Base-by-base conservation (phyloP, 352 stramenopile species). In the Phytophthora kernoviae region DNA sequence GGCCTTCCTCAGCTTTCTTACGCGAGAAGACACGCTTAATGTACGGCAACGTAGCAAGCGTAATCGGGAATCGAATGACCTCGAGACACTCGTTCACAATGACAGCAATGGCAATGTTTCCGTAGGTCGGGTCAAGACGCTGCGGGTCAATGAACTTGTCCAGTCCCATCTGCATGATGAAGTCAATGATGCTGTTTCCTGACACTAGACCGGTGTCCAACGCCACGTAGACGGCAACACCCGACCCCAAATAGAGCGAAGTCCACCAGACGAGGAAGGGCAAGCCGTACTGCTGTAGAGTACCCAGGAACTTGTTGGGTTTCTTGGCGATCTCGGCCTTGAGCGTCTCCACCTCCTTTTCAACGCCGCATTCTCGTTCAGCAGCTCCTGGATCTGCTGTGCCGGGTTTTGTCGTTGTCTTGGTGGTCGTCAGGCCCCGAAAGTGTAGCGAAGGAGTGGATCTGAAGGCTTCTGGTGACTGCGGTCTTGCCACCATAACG, bases 51-150 rank as follows among this genome's bases (percentile, higher is more conserved):
- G 89, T 97, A 11, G 88, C 88, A 26, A 97, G 57, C 34, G 81
- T 84, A 41, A 97, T 76, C n/a, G 89, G 84, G 64, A 96, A 93
- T 15, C 89, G 89, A 20, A 97, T 58, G 26, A 90, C 68, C 65
- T 97, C 89, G 47, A 96, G 47, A 45, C 62, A 79, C 62, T 97
- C 89, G 75, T 97, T 97, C 46, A 94, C 68, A 17, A 96, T 76
- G 33, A 94, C 71, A 27, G 89, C 85, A 44, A 96, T 77, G 55
- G 87, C 87, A 30, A 95, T 82, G 71, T 96, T 96, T 36, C 88
- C 86, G 59, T 96, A 88, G 43, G 77, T 92, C 32, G 89, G 89
- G 75, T 96, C 84, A 12, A 97, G 63, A 22, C 68, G 70, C 49
- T 74, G 62, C 6, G 87, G 70, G 67, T 95, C 86, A 42, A 96